A percentile compares a stretch with the other conserved stretches of the same genome.
phyloP scores from a whole-genome alignment of 2,329 filamentous ascomycete genomes.

The Pseudopyricularia javanii region DNA sequence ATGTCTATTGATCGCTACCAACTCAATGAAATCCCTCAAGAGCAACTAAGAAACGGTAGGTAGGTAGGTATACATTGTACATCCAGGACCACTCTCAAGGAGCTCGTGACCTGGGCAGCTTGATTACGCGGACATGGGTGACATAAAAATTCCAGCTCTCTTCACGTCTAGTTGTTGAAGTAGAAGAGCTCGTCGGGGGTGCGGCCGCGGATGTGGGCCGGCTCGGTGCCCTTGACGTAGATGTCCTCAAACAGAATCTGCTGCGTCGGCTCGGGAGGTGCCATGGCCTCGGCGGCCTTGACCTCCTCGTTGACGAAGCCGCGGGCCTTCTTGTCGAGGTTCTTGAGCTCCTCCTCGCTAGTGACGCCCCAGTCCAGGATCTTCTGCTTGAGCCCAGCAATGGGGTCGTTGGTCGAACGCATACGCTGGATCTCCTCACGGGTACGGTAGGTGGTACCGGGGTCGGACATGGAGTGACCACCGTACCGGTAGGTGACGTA shows the following conservation, averaged over 20 bases:
- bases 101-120: neutral
- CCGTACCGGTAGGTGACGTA: constrained; percentile 99
- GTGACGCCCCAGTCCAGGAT: constrained; percentile 90
- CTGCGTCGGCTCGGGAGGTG: constrained; percentile 61
- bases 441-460: constrained; percentile 96
- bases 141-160: neutral
- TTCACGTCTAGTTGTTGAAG: constrained; percentile 42
- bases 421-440: constrained; percentile 99
- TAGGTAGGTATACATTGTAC: neutral
- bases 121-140: neutral
- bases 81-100: neutral
- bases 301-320: constrained; percentile 81
- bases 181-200: constrained; percentile 91
- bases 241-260: constrained; percentile 94
- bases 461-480: constrained; percentile 99
- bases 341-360: constrained; percentile 91
- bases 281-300: constrained; percentile 79
- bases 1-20: neutral
- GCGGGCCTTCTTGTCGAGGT: constrained; percentile 87
- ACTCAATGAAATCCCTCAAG: neutral
- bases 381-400: constrained; percentile 96
- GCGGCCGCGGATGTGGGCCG: constrained; percentile 74
- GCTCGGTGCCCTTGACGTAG: constrained; percentile 81
- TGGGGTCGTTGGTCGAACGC: constrained; percentile 97
- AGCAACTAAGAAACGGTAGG: neutral